Evolutionary conservation across 129 eudicot species (phyloP).

Genomic region (Saussurea involucrata): DNA sequence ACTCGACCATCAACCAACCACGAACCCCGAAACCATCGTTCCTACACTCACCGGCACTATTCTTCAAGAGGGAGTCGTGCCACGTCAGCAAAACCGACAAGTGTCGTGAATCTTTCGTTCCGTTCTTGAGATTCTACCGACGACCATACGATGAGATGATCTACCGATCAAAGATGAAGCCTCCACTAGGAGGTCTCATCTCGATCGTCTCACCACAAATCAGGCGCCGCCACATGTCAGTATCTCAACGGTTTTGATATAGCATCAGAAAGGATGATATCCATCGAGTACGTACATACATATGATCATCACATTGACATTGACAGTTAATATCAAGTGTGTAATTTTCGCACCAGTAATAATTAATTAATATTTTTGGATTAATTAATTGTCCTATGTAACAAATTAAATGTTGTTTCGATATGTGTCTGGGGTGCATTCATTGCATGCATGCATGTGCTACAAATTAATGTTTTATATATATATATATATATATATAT

Average conservation of each 20-base stretch:
- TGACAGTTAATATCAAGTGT: constrained; percentile 33
- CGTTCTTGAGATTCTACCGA: constrained; percentile 66
- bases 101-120: constrained; percentile 64
- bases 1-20: constrained; percentile 51
- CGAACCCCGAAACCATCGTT: constrained; percentile 88
- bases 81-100: constrained; percentile 55
- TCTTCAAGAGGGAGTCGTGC: constrained; percentile 49
- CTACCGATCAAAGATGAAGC: constrained; percentile 91
- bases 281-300: constrained; percentile 25
- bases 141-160: constrained; percentile 94
- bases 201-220: constrained; percentile 85
- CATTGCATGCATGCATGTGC: constrained; percentile 16
- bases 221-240: constrained; percentile 80
- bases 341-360: constrained; percentile 20
- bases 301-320: constrained; percentile 28
- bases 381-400: constrained; percentile 31
- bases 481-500: too few species aligned
- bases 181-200: constrained; percentile 90
- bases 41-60: constrained; percentile 79
- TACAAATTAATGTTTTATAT: neutral
- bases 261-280: neutral
- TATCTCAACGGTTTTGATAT: constrained; percentile 84
- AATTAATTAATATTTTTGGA: constrained; percentile 31
- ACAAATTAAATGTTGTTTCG: constrained; percentile 30
- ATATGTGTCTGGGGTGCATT: constrained; percentile 26